These are phyloP conservation scores for Puya raimondii DNA, from an alignment of 176 grass and related monocot genomes.

Conservation along the genomic window DNA sequence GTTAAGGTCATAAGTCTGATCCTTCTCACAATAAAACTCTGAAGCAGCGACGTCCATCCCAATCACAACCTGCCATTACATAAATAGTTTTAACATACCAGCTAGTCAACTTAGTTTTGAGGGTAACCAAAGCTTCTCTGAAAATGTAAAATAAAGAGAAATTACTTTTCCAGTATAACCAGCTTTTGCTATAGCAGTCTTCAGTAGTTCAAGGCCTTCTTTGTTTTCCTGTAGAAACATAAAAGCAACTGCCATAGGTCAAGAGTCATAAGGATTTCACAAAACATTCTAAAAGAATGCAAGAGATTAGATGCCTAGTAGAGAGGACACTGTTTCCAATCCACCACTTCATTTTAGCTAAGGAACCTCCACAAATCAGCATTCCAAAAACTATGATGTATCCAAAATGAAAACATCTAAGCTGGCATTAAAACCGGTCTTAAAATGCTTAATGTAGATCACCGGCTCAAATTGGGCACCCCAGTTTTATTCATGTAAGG, in stretches of 20 bases:
- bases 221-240: conserved; percentile 70
- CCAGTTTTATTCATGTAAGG: no score
- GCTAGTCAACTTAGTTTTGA: not conserved
- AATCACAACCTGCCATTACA: conserved; percentile 54
- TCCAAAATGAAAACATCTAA: no score
- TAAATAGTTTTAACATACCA: not conserved
- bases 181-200: conserved; percentile 86
- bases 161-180: conserved; percentile 83
- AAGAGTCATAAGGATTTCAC: not conserved
- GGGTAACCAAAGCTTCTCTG: not conserved
- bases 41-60: conserved; percentile 98
- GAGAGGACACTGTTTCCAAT: not conserved
- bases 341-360: not conserved
- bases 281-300: not conserved
- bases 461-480: no score
- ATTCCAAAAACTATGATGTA: not conserved
- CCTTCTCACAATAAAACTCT: conserved; percentile 70
- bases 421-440: no score
- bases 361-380: not conserved
- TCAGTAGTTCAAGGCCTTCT: conserved; percentile 88
- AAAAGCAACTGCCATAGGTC: not conserved
- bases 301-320: not conserved
- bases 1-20: conserved; percentile 76
- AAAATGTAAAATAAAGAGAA: not conserved
- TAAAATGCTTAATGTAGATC: no score